Conservation (phyloP, 352 stramenopile genomes). For the Globisporangium paddicum region DNA sequence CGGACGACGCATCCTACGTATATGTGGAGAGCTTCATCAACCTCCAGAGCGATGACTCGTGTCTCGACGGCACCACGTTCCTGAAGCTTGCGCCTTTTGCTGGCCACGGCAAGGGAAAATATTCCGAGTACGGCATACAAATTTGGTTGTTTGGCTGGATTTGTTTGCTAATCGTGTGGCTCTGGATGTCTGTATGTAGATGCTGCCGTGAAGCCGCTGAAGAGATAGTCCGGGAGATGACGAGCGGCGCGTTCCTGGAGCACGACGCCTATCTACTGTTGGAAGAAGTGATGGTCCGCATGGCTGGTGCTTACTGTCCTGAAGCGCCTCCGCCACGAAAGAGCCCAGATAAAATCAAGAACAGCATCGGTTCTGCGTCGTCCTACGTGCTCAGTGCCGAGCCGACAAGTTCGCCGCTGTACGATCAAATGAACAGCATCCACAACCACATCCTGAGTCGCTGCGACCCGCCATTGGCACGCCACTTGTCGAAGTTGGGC, state of each 20-base stretch:
- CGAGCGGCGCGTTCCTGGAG: conserved; percentile 39
- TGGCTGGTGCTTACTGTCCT: conserved; percentile 64
- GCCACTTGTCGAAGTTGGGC: conserved; percentile 37
- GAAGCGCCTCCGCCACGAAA: conserved; percentile 19
- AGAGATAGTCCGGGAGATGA: conserved; percentile 50
- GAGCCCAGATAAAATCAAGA: neutral
- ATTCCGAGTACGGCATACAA: conserved; percentile 44
- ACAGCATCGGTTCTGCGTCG: neutral
- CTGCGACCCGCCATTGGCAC: conserved; percentile 56
- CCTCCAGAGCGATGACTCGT: conserved; percentile 27
- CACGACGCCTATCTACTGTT: conserved; percentile 64
- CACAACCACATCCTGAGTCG: conserved; percentile 58
- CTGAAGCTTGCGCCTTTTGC: conserved; percentile 43
- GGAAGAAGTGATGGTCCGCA: conserved; percentile 70
- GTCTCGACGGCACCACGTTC: conserved; percentile 30
- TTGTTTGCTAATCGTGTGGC: neutral
- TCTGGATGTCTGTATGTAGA: conserved; percentile 10
- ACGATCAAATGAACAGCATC: conserved; percentile 74
- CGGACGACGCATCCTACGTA: conserved; percentile 61
- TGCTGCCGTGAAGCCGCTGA: conserved; percentile 50
- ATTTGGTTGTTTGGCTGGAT: neutral
- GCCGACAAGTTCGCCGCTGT: conserved; percentile 37
- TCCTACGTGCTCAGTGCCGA: conserved; percentile 17
- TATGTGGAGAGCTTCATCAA: conserved; percentile 70
- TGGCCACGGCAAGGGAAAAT: conserved; percentile 27